Conservation (phyloP, 768 basidiomycete species). For the Amanita inopinata region DNA sequence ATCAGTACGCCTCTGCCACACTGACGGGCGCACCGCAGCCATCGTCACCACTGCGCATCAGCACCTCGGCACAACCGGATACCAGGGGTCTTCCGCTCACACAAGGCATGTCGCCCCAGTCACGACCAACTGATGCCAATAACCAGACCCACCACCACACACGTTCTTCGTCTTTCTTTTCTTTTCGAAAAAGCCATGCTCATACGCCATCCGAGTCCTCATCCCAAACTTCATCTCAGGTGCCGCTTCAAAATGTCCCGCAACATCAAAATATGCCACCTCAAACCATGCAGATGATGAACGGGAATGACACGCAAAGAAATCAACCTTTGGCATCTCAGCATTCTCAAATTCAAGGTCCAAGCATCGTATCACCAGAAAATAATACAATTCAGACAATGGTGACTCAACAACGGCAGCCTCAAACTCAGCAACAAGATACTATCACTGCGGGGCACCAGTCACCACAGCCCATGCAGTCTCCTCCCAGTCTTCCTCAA, state of each 20-base stretch:
- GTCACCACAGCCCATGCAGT: not conserved
- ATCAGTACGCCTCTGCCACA: not conserved
- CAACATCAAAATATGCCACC: too few species aligned
- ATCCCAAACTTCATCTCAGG: slow-evolving; percentile 10
- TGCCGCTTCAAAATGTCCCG: too few species aligned
- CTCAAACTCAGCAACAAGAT: slow-evolving; percentile 12
- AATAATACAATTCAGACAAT: slow-evolving; percentile 10
- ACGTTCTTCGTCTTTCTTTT: slow-evolving; percentile 59
- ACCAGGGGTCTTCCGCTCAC: not conserved
- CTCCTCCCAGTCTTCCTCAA: slow-evolving; percentile 6
- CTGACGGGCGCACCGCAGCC: too few species aligned
- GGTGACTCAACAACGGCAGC: slow-evolving; percentile 14
- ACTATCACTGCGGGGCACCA: not conserved
- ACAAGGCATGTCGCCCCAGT: slow-evolving; percentile 7
- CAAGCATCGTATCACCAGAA: slow-evolving; percentile 4
- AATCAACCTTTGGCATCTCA: slow-evolving; percentile 6
- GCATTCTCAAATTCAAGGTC: not conserved
- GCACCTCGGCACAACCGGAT: too few species aligned
- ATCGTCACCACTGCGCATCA: too few species aligned
- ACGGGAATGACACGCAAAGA: too few species aligned
- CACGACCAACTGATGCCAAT: slow-evolving; percentile 12
- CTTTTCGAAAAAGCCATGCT: slow-evolving; percentile 37
- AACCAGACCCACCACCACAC: slow-evolving; percentile 24
- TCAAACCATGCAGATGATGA: too few species aligned
- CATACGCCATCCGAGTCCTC: slow-evolving; percentile 17